Percentiles rank a stretch among this genome's conserved stretches.
Evolutionary conservation across 768 basidiomycete species (phyloP).

Genomic region (Rhodotorula sphaerocarpa): DNA sequence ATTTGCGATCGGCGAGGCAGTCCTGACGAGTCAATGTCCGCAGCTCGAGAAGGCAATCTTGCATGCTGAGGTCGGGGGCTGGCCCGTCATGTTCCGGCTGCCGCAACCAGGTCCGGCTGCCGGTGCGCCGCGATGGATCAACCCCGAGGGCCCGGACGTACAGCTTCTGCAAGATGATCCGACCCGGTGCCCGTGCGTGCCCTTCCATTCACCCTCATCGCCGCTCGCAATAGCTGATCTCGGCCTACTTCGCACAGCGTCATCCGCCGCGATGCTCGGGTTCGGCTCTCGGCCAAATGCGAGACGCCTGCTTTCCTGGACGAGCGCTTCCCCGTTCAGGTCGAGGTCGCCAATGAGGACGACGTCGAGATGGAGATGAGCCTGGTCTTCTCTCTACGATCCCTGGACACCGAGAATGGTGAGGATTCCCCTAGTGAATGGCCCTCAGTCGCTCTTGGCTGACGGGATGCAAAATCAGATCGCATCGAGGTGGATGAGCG

Average conservation of each 20-base stretch:
- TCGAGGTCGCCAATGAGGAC: conserved; percentile 66
- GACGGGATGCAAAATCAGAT: no score
- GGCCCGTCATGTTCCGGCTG: no score
- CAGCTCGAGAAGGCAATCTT: conserved; percentile 25
- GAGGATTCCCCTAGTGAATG: conserved; percentile 60
- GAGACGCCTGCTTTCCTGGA: conserved; percentile 65
- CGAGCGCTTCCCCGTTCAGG: conserved; percentile 65
- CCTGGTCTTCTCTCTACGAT: conserved; percentile 70
- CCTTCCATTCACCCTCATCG: background rate
- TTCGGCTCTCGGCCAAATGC: conserved; percentile 56
- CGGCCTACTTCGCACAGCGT: conserved; percentile 34
- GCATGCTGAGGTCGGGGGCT: no score
- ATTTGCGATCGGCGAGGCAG: accelerated
- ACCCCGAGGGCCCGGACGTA: no score
- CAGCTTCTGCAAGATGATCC: conserved; percentile 15
- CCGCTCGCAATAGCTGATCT: background rate
- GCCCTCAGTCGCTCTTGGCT: conserved; percentile 49
- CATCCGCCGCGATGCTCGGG: conserved; percentile 53
- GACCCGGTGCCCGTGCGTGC: conserved; percentile 33
- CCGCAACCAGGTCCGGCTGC: no score
- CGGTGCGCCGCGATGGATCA: no score
- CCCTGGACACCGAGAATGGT: conserved; percentile 43
- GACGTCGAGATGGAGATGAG: conserved; percentile 59
- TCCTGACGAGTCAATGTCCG: background rate
- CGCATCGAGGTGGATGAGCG: no score